Conservation (phyloP, 352 stramenopile species). For the Globisporangium echinulatum region DNA sequence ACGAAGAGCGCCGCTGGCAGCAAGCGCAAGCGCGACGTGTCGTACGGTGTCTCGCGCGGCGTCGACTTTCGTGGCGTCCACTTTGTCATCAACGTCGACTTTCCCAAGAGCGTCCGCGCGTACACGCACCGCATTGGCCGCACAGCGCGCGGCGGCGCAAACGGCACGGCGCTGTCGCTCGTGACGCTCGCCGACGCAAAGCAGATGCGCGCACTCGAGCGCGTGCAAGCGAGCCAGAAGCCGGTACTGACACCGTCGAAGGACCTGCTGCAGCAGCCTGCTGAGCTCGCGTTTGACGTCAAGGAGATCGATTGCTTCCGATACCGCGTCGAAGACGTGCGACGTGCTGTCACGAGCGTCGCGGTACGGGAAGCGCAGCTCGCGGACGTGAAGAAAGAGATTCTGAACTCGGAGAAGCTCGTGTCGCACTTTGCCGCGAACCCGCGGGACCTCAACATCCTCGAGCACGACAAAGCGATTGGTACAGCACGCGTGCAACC, state of each 20-base stretch:
- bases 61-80: conserved; percentile 98
- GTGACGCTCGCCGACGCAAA: conserved; percentile 77
- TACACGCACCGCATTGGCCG: conserved; percentile 99
- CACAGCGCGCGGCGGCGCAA: conserved; percentile 94
- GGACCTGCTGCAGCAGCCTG: conserved; percentile 89
- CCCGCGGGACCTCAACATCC: conserved; percentile 90
- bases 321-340: conserved; percentile 95
- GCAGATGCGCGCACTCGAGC: conserved; percentile 78
- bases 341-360: conserved; percentile 91
- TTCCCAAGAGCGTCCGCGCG: conserved; percentile 90
- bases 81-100: conserved; percentile 99
- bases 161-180: conserved; percentile 95
- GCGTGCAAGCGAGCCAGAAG: conserved; percentile 92
- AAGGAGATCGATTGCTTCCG: conserved; percentile 98
- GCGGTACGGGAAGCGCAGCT: conserved; percentile 94
- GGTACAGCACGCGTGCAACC: conserved; percentile 91
- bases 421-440: conserved; percentile 97
- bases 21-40: conserved; percentile 72
- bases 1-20: conserved; percentile 30
- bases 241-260: conserved; percentile 69
- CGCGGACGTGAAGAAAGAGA: conserved; percentile 96
- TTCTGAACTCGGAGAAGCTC: conserved; percentile 97
- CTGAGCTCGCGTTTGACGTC: conserved; percentile 95
- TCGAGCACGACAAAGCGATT: conserved; percentile 96
- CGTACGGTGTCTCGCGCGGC: conserved; percentile 96